A percentile compares a stretch with the other conserved stretches of the same genome.
phyloP scores from a whole-genome alignment of 2,329 filamentous ascomycete species.

The Penicillium sp. region DNA sequence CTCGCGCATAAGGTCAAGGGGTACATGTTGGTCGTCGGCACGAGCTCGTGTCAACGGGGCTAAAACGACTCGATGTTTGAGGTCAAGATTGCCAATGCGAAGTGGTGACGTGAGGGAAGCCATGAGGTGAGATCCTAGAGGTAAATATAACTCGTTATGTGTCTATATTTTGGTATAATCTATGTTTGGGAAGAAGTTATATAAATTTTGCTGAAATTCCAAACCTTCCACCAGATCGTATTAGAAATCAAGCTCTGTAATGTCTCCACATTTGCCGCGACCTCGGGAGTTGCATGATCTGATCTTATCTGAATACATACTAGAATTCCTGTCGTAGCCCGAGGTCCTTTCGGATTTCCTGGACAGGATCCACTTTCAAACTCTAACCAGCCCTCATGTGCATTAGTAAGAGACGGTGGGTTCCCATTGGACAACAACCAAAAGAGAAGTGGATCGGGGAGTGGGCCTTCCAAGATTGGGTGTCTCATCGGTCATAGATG shows the following conservation, averaged over 20 bases:
- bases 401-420: too few species aligned
- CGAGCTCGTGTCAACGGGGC: constrained; percentile 56
- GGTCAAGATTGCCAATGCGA: constrained; percentile 19
- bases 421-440: too few species aligned
- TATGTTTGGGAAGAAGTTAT: neutral
- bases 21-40: constrained; percentile 49
- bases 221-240: neutral
- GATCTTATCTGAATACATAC: neutral
- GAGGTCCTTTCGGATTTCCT: neutral
- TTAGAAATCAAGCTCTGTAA: neutral
- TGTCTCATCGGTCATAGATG: neutral
- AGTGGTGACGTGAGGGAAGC: neutral
- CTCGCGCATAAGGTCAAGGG: constrained; percentile 42
- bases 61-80: constrained; percentile 51
- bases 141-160: neutral
- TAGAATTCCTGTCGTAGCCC: neutral
- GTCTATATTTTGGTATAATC: neutral
- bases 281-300: neutral
- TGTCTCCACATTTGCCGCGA: neutral
- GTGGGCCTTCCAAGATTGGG: too few species aligned
- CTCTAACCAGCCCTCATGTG: too few species aligned
- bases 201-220: neutral
- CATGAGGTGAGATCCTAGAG: neutral
- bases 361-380: neutral
- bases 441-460: neutral